Base-by-base conservation (phyloP, 768 basidiomycete genomes). In the Phaeotremella fagi region DNA sequence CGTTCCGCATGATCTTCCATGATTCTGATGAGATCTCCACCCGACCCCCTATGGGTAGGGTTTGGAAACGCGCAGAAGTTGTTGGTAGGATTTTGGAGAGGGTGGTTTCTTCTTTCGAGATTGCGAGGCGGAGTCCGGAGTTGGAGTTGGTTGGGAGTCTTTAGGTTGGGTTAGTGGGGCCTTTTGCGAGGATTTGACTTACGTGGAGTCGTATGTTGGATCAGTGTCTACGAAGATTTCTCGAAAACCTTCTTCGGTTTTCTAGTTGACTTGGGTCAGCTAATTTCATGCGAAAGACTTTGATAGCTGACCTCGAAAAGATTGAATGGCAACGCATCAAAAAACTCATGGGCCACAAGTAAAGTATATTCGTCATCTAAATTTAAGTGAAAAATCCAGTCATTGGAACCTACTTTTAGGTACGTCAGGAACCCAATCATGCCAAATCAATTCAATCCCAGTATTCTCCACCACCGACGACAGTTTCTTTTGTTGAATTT, bases 291-390 rank as follows among this genome's bases (percentile, higher is more conserved):
- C 31, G 16, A 31, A 25, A 37, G 14, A 26, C 22, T 9, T 9
- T 22, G 14, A 28, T 2, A 15, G 69, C 78, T 11, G 59, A 90
- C 91, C 79, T 94, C 84, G 31, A 98, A 77, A 31, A 91, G 77
- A 72, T 95, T 88, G 43, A 97, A 84, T 0, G 95, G 94, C 38
- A 99, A 79, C 0, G 92, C 92, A 70, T 98, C 95, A 58, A 99
- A 98, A 76, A 98, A 94, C 68, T 98, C 95, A 73, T 99, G 92
- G 0, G 95, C 95, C 15, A 97, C 77, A 22, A 95, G 72, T 78
- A 95, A 83, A 0, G 90, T 91, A 72, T 84, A 97, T 35, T 68
- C 74, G 48, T 77, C 74, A 43, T 63, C 71, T 64, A 46, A 48
- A 47, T 50, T 46, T 1, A 27, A 6, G 0, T n/a, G n/a, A n/a